phyloP scores from a whole-genome alignment of 2,329 filamentous ascomycete species.

The Colletotrichum sp. region DNA sequence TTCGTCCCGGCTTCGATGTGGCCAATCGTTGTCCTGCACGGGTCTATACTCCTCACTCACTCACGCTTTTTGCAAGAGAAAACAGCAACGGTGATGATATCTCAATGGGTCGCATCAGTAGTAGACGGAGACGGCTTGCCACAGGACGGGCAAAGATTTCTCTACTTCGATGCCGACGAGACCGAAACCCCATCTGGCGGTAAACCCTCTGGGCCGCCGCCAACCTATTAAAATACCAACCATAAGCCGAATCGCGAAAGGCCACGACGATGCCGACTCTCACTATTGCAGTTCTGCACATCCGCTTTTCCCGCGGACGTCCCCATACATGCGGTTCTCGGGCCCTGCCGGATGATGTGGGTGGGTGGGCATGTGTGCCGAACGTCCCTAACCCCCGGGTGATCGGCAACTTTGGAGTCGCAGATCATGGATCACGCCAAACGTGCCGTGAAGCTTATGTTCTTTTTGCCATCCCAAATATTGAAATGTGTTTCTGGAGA shows the following conservation, averaged over 20 bases:
- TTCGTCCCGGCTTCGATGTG: not conserved
- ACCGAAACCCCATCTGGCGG: not conserved
- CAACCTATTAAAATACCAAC: not conserved
- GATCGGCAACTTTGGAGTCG: not conserved
- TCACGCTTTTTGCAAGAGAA: accelerated
- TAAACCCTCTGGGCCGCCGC: too few species aligned
- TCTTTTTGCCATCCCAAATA: not conserved
- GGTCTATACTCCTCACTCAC: not conserved
- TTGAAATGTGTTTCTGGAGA: not conserved
- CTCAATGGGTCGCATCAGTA: not conserved
- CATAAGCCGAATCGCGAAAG: not conserved
- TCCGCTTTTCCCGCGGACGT: not conserved
- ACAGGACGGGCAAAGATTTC: accelerated
- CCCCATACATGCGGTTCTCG: not conserved
- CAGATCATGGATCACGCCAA: not conserved
- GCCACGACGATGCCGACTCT: not conserved
- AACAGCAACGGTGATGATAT: too few species aligned
- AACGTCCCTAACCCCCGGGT: not conserved
- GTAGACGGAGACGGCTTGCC: accelerated
- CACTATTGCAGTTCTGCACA: not conserved
- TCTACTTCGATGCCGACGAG: accelerated
- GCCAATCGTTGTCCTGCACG: accelerated
- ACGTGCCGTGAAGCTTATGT: not conserved
- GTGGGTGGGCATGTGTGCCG: not conserved
- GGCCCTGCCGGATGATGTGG: not conserved